Percentiles rank a stretch among this genome's conserved stretches.
These are phyloP conservation scores for Pestalotiopsis sp. DNA, from an alignment of 2,329 filamentous ascomycete genomes.

Conservation along the genomic window DNA sequence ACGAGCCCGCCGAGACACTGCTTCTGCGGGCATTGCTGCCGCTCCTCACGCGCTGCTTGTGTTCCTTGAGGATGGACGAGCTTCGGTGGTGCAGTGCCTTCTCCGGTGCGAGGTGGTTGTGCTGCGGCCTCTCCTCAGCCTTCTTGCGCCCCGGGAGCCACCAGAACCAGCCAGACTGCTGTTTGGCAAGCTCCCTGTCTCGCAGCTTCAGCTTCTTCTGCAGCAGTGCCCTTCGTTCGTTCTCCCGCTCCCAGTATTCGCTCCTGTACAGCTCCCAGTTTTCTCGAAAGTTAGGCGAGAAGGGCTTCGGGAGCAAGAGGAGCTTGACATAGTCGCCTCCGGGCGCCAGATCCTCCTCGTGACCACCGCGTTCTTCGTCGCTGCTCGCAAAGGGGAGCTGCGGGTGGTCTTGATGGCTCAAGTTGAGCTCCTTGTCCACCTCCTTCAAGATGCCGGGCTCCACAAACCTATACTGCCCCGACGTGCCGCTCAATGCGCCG, in stretches of 20 bases:
- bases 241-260: constrained; percentile 97
- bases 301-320: constrained; percentile 88
- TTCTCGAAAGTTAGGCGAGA: constrained; percentile 90
- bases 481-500: constrained; percentile 68
- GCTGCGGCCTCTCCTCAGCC: constrained; percentile 26
- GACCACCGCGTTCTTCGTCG: constrained; percentile 66
- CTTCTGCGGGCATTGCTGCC: constrained; percentile 51
- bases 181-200: constrained; percentile 68
- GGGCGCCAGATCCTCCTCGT: constrained; percentile 87
- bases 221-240: constrained; percentile 79
- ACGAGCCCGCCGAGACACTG: constrained; percentile 51
- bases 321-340: constrained; percentile 93
- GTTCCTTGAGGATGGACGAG: constrained; percentile 46
- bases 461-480: constrained; percentile 75
- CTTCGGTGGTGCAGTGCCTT: constrained; percentile 44
- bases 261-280: constrained; percentile 95
- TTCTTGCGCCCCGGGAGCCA: constrained; percentile 75
- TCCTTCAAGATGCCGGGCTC: constrained; percentile 65
- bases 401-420: constrained; percentile 44
- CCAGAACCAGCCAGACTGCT: constrained; percentile 78
- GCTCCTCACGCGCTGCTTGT: constrained; percentile 49
- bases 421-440: constrained; percentile 60
- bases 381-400: constrained; percentile 38
- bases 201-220: constrained; percentile 69
- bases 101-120: constrained; percentile 28